These are phyloP conservation scores for Solanum raphanifolium DNA, from an alignment of 257 asterid genomes.

Conservation along the genomic window DNA sequence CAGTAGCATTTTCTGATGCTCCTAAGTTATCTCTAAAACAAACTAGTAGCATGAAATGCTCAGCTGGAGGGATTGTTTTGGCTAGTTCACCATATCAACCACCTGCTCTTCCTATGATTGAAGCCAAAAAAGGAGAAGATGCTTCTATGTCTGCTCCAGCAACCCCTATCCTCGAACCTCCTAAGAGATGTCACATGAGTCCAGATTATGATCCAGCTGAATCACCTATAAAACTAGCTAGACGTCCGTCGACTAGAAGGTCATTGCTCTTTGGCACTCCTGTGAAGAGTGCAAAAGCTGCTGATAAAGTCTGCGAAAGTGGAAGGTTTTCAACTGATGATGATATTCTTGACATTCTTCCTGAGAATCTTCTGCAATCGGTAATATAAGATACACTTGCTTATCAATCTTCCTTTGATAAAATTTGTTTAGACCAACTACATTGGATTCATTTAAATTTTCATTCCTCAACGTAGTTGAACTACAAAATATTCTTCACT, in stretches of 20 bases:
- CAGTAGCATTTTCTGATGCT: neutral
- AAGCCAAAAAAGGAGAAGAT: slow-evolving; percentile 47
- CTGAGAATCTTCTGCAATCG: slow-evolving; percentile 50
- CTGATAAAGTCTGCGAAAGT: slow-evolving; percentile 12
- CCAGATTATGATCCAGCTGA: slow-evolving; percentile 36
- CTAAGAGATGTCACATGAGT: slow-evolving; percentile 62
- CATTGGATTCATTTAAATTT: neutral
- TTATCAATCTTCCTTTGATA: neutral
- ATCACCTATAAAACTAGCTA: slow-evolving; percentile 39
- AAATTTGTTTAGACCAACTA: neutral
- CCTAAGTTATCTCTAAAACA: neutral
- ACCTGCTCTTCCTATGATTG: neutral
- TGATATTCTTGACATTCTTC: slow-evolving; percentile 43
- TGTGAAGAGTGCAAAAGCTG: slow-evolving; percentile 19
- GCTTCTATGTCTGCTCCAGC: slow-evolving; percentile 42
- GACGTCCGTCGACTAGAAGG: slow-evolving; percentile 50
- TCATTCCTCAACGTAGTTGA: neutral
- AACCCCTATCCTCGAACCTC: slow-evolving; percentile 50
- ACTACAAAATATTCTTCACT: neutral
- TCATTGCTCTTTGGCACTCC: slow-evolving; percentile 55
- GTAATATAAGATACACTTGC: slow-evolving; percentile 20
- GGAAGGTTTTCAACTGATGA: slow-evolving; percentile 22
- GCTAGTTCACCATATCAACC: neutral
- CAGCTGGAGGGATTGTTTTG: neutral
- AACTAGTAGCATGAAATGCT: neutral